These are phyloP conservation scores for Fusarium cyanostomum DNA, from an alignment of 2,329 filamentous ascomycete species.

Conservation along the genomic window DNA sequence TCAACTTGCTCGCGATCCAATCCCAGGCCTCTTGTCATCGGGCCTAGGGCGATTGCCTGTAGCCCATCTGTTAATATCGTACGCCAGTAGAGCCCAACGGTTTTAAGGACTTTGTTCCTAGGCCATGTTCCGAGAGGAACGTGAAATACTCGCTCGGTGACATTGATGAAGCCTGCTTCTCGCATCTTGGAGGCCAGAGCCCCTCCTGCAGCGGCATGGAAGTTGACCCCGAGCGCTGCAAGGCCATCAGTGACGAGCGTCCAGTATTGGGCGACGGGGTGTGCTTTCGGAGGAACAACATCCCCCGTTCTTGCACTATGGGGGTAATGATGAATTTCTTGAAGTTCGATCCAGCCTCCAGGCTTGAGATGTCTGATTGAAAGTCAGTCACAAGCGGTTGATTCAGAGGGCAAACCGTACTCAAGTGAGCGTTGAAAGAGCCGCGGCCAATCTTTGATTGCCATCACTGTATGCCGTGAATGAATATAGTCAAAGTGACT, in stretches of 20 bases:
- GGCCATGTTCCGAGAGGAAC: conserved; percentile 66
- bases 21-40: conserved; percentile 59
- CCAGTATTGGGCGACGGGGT: conserved; percentile 60
- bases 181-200: conserved; percentile 57
- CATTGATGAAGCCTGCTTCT: conserved; percentile 62
- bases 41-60: conserved; percentile 61
- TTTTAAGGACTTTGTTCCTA: conserved; percentile 60
- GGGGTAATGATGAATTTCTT: conserved; percentile 63
- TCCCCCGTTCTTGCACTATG: conserved; percentile 53
- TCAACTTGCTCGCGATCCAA: conserved; percentile 61
- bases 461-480: conserved; percentile 65
- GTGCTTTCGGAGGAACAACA: conserved; percentile 48
- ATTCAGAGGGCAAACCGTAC: conserved; percentile 18
- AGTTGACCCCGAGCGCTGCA: conserved; percentile 56
- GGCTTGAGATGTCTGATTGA: conserved; percentile 58
- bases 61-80: conserved; percentile 60
- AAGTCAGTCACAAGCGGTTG: background rate
- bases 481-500: conserved; percentile 70
- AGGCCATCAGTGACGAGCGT: conserved; percentile 56
- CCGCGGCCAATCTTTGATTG: conserved; percentile 64
- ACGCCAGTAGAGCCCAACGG: conserved; percentile 62
- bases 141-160: conserved; percentile 59
- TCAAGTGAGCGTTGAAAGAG: conserved; percentile 52
- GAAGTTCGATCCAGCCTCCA: conserved; percentile 65
- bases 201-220: conserved; percentile 54